phyloP scores from a whole-genome alignment of 192 early-diverging fungal species.

The Coemansia asiatica region DNA sequence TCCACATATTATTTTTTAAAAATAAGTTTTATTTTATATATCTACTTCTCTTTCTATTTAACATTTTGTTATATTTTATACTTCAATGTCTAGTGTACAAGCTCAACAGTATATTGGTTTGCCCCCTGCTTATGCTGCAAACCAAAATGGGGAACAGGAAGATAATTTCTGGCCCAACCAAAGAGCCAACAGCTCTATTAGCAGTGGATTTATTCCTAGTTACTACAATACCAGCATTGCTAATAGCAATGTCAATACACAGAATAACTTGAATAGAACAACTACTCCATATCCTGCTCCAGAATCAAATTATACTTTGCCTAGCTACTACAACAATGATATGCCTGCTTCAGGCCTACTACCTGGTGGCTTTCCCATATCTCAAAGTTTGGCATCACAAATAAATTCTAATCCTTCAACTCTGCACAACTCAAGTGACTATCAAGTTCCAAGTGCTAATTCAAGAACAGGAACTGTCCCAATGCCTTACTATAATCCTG shows the following conservation, averaged over 20 bases:
- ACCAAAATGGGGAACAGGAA: background rate
- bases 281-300: background rate
- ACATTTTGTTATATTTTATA: background rate
- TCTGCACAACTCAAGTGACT: background rate
- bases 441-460: background rate
- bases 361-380: background rate
- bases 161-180: conserved; percentile 1
- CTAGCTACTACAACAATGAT: background rate
- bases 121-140: background rate
- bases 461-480: background rate
- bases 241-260: background rate
- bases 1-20: background rate
- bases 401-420: background rate
- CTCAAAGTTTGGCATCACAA: background rate
- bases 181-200: background rate
- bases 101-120: background rate
- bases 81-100: background rate
- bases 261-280: background rate
- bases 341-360: background rate
- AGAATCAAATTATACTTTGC: background rate
- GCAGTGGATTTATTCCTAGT: background rate
- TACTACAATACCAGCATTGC: too few species aligned
- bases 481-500: background rate
- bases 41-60: background rate
- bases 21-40: background rate